phyloP scores from a whole-genome alignment of 2,329 filamentous ascomycete genomes.

The Ascochyta clinopodiicola region DNA sequence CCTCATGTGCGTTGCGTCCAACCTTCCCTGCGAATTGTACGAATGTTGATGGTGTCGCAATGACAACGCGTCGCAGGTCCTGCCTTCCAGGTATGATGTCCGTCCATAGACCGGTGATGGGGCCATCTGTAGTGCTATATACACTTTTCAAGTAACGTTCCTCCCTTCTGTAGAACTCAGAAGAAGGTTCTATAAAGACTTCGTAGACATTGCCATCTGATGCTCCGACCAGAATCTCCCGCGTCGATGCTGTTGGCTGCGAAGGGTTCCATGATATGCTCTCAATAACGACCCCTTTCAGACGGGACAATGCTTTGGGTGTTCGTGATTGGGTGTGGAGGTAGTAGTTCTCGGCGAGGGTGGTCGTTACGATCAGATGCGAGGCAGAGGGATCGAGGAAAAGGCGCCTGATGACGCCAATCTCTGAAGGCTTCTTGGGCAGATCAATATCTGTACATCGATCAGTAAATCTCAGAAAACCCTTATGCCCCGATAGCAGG shows the following conservation, averaged over 20 bases:
- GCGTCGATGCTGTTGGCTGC: conserved; percentile 87
- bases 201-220: conserved; percentile 97
- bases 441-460: conserved; percentile 82
- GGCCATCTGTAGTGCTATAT: conserved; percentile 80
- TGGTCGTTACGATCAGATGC: conserved; percentile 89
- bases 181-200: conserved; percentile 90
- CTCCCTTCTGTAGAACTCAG: conserved; percentile 93
- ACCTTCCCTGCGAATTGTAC: conserved; percentile 83
- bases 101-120: conserved; percentile 85
- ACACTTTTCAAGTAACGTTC: conserved; percentile 89
- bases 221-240: conserved; percentile 90
- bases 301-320: conserved; percentile 78
- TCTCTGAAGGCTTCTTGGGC: conserved; percentile 88
- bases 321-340: conserved; percentile 93
- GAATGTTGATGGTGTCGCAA: conserved; percentile 78
- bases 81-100: conserved; percentile 72
- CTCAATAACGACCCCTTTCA: conserved; percentile 88
- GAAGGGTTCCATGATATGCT: conserved; percentile 95
- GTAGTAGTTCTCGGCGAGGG: conserved; percentile 95
- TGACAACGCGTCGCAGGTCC: conserved; percentile 77
- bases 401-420: conserved; percentile 91
- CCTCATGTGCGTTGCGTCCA: conserved; percentile 74
- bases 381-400: conserved; percentile 97
- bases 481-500: not conserved
- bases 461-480: not conserved